Evolutionary conservation across 2,329 filamentous ascomycete genomes (phyloP).

Genomic region (Penicillium brasilianum): DNA sequence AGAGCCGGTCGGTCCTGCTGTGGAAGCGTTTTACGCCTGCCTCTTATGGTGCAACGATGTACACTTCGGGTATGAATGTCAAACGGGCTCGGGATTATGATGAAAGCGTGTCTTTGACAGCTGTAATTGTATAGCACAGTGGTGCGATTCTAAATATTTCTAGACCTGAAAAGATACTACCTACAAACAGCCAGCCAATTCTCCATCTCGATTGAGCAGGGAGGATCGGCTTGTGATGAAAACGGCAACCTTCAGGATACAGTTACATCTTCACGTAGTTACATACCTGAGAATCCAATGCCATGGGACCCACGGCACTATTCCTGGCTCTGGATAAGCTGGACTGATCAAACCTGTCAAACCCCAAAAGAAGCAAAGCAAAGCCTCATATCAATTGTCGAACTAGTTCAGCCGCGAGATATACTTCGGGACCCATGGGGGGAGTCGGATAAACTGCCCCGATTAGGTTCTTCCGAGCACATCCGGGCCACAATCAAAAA

Average conservation of each 20-base stretch:
- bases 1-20: too few species aligned
- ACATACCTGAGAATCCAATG: neutral
- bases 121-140: too few species aligned
- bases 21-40: too few species aligned
- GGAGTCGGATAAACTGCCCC: conserved; percentile 19
- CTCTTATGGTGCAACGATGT: too few species aligned
- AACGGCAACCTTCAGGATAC: neutral
- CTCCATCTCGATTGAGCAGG: neutral
- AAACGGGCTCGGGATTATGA: too few species aligned
- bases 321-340: accelerated
- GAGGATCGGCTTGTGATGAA: neutral
- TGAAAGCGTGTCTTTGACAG: too few species aligned
- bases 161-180: neutral
- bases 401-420: neutral
- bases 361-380: too few species aligned
- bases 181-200: too few species aligned
- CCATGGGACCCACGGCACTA: neutral
- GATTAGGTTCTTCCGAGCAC: conserved; percentile 25
- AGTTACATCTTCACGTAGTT: neutral
- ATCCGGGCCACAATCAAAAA: conserved; percentile 37
- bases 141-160: too few species aligned
- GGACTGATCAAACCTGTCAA: neutral
- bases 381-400: neutral
- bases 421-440: neutral
- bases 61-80: neutral